Base-by-base conservation (phyloP, 495 filamentous ascomycete species). In the Halenospora varia region DNA sequence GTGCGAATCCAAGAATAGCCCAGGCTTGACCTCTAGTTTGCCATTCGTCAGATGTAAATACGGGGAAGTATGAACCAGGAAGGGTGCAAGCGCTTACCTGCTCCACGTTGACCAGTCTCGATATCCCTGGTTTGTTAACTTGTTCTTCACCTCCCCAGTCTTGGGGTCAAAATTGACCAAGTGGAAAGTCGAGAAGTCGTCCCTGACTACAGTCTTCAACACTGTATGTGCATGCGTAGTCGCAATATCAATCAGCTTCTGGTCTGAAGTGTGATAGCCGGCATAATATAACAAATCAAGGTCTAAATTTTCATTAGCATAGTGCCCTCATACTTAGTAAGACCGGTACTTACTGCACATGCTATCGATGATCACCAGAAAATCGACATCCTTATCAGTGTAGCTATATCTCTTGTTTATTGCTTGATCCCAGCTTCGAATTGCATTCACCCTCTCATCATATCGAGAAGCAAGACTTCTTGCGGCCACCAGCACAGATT, bases 361-460 rank as follows among this genome's bases (percentile, higher is more conserved):
- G 58, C 73, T 77, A 60, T 77, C 76, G 23, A 79, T 74, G 56
- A 79, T 79, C 18, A 79, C 68, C 1, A 67, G 60, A 52, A 74
- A 74, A 6, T 70, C 61, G 35, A 53, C 42, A 10, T 55, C 54
- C 54, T 19, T 53, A 56, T 65, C 57, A 2, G 29, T 57, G 39
- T 65, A 58, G 25, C 41, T 53, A 42, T 62, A 53, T 35, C 70
- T 69, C 1, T 68, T 62, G 22, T 70, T 69, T 20, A 68, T 66
- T n/a, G 67, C 47, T 13, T 64, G 64, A 20, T 67, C 65, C 74
- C 73, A 77, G 51, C 70, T 73, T 10, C 72, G 64, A 26, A 77
- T 68, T 1, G 72, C 69, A 44, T 70, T 63, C 0, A 68, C 67
- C 0, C 51, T 64, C 2, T 59, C 44, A 35, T 70, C 63, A 53